A percentile compares a stretch with the other conserved stretches of the same genome.
Evolutionary conservation across 2,329 filamentous ascomycete genomes (phyloP).

Genomic region (Karstenula rhodostoma): DNA sequence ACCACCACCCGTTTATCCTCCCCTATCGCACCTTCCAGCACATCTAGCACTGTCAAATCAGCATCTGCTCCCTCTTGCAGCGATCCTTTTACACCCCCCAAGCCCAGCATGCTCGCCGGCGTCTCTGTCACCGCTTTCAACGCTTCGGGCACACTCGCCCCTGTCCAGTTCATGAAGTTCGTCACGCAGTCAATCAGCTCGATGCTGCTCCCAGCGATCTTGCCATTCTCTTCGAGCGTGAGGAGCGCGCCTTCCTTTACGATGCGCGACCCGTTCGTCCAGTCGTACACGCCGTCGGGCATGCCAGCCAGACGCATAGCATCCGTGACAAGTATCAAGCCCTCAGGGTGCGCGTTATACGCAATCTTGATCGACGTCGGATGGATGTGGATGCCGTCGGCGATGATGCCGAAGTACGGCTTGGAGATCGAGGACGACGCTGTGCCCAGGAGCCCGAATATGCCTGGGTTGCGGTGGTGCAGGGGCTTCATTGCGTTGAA

Average conservation of each 20-base stretch:
- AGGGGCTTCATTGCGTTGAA: slow-evolving; percentile 95
- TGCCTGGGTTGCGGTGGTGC: slow-evolving; percentile 88
- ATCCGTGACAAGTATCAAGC: slow-evolving; percentile 89
- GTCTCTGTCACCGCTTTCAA: slow-evolving; percentile 77
- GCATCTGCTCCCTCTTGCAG: slow-evolving; percentile 57
- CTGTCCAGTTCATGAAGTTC: slow-evolving; percentile 81
- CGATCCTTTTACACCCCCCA: slow-evolving; percentile 71
- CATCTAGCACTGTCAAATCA: slow-evolving; percentile 71
- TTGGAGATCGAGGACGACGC: slow-evolving; percentile 49
- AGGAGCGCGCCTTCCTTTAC: slow-evolving; percentile 77
- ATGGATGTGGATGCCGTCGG: slow-evolving; percentile 89
- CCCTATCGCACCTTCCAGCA: slow-evolving; percentile 56
- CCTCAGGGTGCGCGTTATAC: slow-evolving; percentile 83
- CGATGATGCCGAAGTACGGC: slow-evolving; percentile 88
- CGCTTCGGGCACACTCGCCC: slow-evolving; percentile 71
- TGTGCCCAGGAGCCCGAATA: slow-evolving; percentile 82
- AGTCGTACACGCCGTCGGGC: slow-evolving; percentile 83
- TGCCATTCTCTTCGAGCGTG: slow-evolving; percentile 76
- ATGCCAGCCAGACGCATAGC: slow-evolving; percentile 88
- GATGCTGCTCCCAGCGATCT: slow-evolving; percentile 65
- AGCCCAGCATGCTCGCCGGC: slow-evolving; percentile 77
- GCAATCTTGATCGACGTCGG: slow-evolving; percentile 89
- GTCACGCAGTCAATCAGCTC: slow-evolving; percentile 82
- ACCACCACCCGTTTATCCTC: slow-evolving; percentile 64
- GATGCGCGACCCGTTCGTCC: slow-evolving; percentile 76